Percentiles rank a stretch among this genome's conserved stretches.
Conservation (phyloP, 495 filamentous ascomycete species). For the Pseudomonodictys pantanalensis region DNA sequence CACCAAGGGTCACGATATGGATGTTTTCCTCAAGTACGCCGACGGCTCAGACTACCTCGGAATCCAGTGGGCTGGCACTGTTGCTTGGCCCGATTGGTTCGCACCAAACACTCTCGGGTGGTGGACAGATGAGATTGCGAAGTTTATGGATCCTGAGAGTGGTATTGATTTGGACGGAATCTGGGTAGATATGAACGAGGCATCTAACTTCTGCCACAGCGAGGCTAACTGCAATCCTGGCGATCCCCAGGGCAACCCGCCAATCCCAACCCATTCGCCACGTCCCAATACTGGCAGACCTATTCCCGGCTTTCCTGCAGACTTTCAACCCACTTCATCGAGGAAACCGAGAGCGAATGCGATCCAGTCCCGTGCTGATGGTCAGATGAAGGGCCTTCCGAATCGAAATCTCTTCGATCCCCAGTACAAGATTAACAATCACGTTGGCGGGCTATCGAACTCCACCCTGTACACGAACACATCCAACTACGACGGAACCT, state of each 20-base stretch:
- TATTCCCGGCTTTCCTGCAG: conserved; percentile 67
- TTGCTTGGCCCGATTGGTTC: conserved; percentile 71
- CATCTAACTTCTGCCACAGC: conserved; percentile 57
- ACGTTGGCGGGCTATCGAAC: conserved; percentile 26
- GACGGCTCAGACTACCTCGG: conserved; percentile 47
- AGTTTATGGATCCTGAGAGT: conserved; percentile 60
- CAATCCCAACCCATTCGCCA: conserved; percentile 9
- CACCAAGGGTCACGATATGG: conserved; percentile 57
- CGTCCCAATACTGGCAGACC: conserved; percentile 55
- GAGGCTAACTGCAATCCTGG: conserved; percentile 64
- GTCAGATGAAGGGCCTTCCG: conserved; percentile 57
- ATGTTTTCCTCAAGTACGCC: conserved; percentile 37
- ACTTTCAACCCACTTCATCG: conserved; percentile 68
- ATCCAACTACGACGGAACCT: conserved; percentile 66
- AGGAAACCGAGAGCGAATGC: conserved; percentile 50
- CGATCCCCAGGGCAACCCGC: conserved; percentile 5
- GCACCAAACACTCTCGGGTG: conserved; percentile 61
- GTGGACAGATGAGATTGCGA: conserved; percentile 69
- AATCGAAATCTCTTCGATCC: conserved; percentile 70
- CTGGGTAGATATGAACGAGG: conserved; percentile 46
- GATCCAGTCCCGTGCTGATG: conserved; percentile 27
- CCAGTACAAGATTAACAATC: conserved; percentile 75
- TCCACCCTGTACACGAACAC: conserved; percentile 72
- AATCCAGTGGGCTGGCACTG: conserved; percentile 27
- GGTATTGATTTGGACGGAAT: conserved; percentile 72